Evolutionary conservation across 2,329 filamentous ascomycete species (phyloP), one percentile per base, ranked within the genome.

Genomic region (Cryphonectria nitschkei): DNA sequence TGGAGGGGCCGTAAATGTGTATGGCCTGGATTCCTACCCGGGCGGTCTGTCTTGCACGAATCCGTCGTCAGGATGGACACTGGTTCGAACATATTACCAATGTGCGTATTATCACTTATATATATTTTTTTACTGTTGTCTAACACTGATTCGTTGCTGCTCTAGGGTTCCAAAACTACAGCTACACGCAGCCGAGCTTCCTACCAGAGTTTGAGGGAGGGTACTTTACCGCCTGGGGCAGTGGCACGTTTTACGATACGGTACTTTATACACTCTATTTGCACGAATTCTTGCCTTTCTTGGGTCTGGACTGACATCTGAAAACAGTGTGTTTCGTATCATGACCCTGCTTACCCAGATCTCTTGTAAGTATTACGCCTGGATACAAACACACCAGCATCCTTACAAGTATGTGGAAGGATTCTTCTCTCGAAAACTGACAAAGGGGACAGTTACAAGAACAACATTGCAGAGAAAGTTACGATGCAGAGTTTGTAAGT

Each of bases 171-270:
- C 80, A 83, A n/a, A 84, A 86, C 56, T 86, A 86, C 69, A 85
- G 85, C 0, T 84, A 78, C 64, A 86, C 85, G 0, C 86, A 88
- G 74, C 87, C 86, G 1, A 81, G 82, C 63, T 87, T 82, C 70
- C 75, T 88, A 0, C 82, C 86, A 6, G 87, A 87, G 74, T 87
- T 88, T 41, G 82, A 87, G 74, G 84, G 83, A 4, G 86, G 86
- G 0, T 87, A 80, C 74, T 87, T 87, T 69, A 83, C 84, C n/a
- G 81, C 84, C 19, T 88, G 86, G 86, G 84, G 83, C 0, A 84
- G 83, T 3, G 78, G 74, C 13, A 80, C 79, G 1, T 86, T 86
- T 72, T 88, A 86, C 71, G 86, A 87, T 68, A 77, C 82, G 71
- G 77, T 77, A 1, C 14, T 19, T 26, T 34, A 41, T 64, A 11